phyloP scores from a whole-genome alignment of 2,329 filamentous ascomycete genomes.

The Aspergillus novoparasiticus region DNA sequence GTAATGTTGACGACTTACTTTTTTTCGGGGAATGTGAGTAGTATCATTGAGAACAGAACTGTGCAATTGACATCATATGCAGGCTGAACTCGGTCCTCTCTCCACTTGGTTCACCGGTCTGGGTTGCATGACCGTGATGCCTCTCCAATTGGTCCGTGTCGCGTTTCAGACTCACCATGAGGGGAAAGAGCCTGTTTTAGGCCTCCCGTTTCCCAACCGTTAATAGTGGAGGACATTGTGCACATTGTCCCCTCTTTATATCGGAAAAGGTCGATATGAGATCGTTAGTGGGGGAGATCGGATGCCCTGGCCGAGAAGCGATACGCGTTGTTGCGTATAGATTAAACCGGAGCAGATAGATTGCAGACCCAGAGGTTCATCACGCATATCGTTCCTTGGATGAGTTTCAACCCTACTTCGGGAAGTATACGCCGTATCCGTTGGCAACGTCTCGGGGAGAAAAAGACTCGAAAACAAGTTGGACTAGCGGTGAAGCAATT shows the following conservation, averaged over 20 bases:
- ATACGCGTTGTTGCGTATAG: background rate
- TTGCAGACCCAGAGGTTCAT: conserved; percentile 1
- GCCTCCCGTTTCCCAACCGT: background rate
- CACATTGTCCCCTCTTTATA: background rate
- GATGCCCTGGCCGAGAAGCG: background rate
- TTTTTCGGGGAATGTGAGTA: background rate
- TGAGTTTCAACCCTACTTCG: background rate
- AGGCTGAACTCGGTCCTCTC: background rate
- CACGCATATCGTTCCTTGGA: background rate
- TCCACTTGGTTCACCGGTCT: background rate
- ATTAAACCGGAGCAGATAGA: background rate
- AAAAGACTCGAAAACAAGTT: background rate
- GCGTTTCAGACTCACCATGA: background rate
- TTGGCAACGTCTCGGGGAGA: background rate
- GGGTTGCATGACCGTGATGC: background rate
- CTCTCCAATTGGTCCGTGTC: background rate
- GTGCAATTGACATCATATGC: background rate
- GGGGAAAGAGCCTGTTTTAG: background rate
- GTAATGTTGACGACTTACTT: background rate
- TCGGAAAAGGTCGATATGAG: background rate
- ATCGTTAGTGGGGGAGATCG: background rate
- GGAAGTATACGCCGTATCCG: background rate
- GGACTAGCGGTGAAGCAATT: background rate
- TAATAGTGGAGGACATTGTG: background rate
- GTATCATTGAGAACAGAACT: background rate